Conservation (phyloP, 164 flowering plant genomes). For the Berberis vulgaris region DNA sequence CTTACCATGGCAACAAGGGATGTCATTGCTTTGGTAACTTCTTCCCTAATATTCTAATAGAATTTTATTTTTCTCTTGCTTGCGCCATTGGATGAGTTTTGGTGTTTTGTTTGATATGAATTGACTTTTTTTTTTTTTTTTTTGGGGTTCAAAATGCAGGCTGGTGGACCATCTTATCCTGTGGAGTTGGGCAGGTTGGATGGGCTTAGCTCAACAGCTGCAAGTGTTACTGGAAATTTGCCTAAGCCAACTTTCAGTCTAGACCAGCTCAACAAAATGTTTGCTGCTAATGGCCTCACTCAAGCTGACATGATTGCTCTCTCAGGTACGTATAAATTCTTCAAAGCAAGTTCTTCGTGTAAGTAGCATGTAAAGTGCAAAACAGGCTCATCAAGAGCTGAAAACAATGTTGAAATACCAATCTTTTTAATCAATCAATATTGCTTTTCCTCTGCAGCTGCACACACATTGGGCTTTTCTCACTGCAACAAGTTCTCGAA, state of each 20-base stretch:
- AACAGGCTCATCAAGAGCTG: no score
- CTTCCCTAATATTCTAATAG: not conserved
- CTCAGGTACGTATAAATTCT: conserved; percentile 8
- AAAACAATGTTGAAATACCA: no score
- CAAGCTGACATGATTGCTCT: conserved; percentile 80
- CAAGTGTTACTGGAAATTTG: conserved; percentile 52
- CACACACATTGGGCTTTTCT: conserved; percentile 71
- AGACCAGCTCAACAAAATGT: conserved; percentile 59
- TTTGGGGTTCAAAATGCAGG: conserved; percentile 17
- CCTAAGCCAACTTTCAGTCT: conserved; percentile 59
- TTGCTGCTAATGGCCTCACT: conserved; percentile 45
- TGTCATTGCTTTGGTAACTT: conserved; percentile 33
- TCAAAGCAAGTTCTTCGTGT: not conserved
- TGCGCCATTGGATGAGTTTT: no score
- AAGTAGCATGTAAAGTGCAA: no score
- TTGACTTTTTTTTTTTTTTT: not conserved
- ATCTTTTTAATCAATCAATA: no score
- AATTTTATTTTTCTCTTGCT: not conserved
- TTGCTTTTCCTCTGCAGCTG: conserved; percentile 30
- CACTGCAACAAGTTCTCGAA: conserved; percentile 49
- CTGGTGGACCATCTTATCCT: conserved; percentile 72
- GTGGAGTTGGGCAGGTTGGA: conserved; percentile 86
- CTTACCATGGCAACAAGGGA: conserved; percentile 50
- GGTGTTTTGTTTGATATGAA: not conserved
- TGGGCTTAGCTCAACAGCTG: conserved; percentile 48